Evolutionary conservation across 2,329 filamentous ascomycete genomes (phyloP), one percentile per base, ranked within the genome.

Genomic region (Mariannaea sp.): DNA sequence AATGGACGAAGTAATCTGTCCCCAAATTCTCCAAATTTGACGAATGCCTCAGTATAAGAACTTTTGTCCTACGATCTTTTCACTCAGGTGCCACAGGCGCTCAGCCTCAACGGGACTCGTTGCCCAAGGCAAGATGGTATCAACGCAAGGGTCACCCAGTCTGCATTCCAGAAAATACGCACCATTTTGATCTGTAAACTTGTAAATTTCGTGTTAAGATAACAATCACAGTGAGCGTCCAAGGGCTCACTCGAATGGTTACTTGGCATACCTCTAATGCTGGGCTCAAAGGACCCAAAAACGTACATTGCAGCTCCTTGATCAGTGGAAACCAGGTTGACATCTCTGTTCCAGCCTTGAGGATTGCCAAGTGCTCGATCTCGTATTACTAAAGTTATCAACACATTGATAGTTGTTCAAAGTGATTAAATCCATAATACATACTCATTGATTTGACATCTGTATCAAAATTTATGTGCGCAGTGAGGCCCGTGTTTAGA

Each of bases 251-350:
- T n/a, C n/a, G n/a, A n/a, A n/a, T n/a, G n/a, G n/a, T n/a, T n/a
- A n/a, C n/a, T n/a, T n/a, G n/a, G n/a, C n/a, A n/a, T n/a, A n/a
- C n/a, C n/a, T n/a, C n/a, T n/a, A n/a, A n/a, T n/a, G n/a, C 30
- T 46, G 4, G 43, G 43, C 6, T 46, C 17, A 16, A 46, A 46
- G 3, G 43, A 30, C 16, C 17, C 43, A 36, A 46, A 46, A 3
- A 45, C 33, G 16, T 51, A 40, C 6, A 40, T 51, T 45, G 41
- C 41, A 30, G 33, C 40, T 12, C 40, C 41, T 12, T 50, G 20
- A n/a, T 14, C 20, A 17, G 30, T 17, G 5, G 17, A 26, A 30
- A 38, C 39, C 14, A 50, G 5, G 30, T 43, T 3, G 42, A 45
- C 29, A n/a, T 33, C n/a, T n/a, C n/a, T n/a, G n/a, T n/a, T n/a